Evolutionary conservation across 106 monocot genomes (phyloP).

Genomic region (Cymbidium sinense): DNA sequence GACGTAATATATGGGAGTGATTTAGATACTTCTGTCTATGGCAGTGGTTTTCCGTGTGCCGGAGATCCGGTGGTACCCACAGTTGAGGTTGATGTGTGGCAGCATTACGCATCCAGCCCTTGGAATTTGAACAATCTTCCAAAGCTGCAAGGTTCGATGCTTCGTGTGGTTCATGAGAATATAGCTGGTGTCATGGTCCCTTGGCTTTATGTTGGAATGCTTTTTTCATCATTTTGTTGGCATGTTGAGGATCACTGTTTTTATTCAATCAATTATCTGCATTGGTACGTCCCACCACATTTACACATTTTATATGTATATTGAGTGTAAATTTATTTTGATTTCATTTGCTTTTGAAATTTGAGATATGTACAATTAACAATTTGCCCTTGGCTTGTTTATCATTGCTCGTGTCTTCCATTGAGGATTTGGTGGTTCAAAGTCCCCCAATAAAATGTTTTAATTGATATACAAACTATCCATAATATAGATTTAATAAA

Average conservation of each 20-base stretch:
- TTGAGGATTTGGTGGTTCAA: background rate
- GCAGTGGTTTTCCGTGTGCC: constrained; percentile 58
- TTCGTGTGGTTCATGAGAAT: constrained; percentile 54
- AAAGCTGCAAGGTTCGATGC: constrained; percentile 70
- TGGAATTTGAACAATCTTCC: constrained; percentile 91
- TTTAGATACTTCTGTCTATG: constrained; percentile 60
- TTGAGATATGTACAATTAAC: background rate
- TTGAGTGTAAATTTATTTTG: background rate
- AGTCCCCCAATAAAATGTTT: background rate
- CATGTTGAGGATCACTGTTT: constrained; percentile 91
- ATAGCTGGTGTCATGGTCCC: constrained; percentile 88
- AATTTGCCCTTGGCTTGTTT: background rate
- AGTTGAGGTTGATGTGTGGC: constrained; percentile 40
- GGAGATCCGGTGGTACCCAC: constrained; percentile 22
- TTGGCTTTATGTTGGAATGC: constrained; percentile 87
- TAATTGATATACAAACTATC: background rate
- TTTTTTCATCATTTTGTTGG: constrained; percentile 93
- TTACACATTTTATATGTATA: background rate
- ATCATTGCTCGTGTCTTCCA: background rate
- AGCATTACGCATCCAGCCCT: constrained; percentile 40
- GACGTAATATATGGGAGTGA: constrained; percentile 84
- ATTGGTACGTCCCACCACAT: constrained; percentile 42
- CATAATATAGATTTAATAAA: background rate
- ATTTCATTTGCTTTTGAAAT: background rate
- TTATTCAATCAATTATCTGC: constrained; percentile 87